A percentile compares a stretch with the other conserved stretches of the same genome.
Conservation (phyloP, 1,284 basidiomycete genomes). For the Caloboletus inedulis region DNA sequence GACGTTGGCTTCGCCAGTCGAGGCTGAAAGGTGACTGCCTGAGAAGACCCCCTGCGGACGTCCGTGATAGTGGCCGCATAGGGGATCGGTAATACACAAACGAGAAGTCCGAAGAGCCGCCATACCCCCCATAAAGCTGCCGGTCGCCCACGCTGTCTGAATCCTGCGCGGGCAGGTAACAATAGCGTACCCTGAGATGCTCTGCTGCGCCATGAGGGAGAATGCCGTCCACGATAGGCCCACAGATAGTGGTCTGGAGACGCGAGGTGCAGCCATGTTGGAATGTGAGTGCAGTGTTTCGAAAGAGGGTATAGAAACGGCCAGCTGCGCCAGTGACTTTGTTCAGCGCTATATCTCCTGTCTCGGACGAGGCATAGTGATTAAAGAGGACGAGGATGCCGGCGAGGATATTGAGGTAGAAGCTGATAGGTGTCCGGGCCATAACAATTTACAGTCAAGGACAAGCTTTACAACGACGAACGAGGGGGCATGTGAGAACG, state of each 20-base stretch:
- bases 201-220: conserved; percentile 1
- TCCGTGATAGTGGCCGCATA: not conserved
- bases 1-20: not conserved
- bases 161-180: not conserved
- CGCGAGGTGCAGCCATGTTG: conserved; percentile 3
- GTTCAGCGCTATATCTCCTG: conserved; percentile 22
- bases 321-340: conserved; percentile 21
- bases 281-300: conserved; percentile 1
- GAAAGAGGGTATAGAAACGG: conserved; percentile 21
- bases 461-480: not conserved
- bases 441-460: conserved; percentile 2
- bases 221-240: not conserved
- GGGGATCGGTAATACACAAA: not conserved
- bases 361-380: conserved; percentile 19
- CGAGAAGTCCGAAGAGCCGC: conserved; percentile 1
- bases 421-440: conserved; percentile 17
- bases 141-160: not conserved
- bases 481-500: not conserved
- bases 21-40: not conserved
- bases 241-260: conserved; percentile 5
- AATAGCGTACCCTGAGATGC: conserved; percentile 9
- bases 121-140: conserved; percentile 5
- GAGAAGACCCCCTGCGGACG: not conserved
- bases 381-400: conserved; percentile 22
- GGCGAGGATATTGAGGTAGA: conserved; percentile 23